Percentiles rank a stretch among this genome's conserved stretches.
phyloP scores from a whole-genome alignment of 2,329 filamentous ascomycete species.

The Claviceps monticola region DNA sequence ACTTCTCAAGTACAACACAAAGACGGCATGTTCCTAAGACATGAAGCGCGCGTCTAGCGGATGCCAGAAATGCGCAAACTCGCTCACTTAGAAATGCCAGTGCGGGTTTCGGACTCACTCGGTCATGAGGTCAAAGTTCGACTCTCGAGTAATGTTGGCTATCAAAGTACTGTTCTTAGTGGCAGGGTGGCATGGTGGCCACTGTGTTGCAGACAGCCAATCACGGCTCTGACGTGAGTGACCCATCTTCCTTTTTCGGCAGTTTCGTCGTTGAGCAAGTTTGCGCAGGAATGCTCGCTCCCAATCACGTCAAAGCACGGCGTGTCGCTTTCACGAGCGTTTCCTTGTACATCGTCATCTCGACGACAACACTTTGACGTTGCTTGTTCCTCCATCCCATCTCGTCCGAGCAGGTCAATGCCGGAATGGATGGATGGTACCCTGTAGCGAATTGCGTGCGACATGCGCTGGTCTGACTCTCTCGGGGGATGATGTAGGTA shows the following conservation, averaged over 20 bases:
- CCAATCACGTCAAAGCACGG: not conserved
- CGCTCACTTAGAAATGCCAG: not conserved
- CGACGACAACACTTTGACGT: not conserved
- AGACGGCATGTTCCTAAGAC: not conserved
- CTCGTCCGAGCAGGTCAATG: no score
- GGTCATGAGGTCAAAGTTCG: not conserved
- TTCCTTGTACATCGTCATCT: not conserved
- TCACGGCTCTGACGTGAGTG: slow-evolving; percentile 11
- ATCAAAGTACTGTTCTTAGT: not conserved
- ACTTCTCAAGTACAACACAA: not conserved
- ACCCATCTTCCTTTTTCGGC: slow-evolving; percentile 13
- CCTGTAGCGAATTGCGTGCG: no score
- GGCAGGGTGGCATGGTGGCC: not conserved
- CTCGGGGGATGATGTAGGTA: not conserved
- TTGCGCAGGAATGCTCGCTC: slow-evolving; percentile 20
- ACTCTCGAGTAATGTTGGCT: not conserved
- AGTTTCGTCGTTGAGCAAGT: slow-evolving; percentile 19
- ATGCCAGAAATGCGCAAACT: slow-evolving; percentile 3
- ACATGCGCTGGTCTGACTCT: no score
- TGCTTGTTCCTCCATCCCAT: no score
- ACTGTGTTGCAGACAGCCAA: slow-evolving; percentile 12
- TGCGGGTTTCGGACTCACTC: no score
- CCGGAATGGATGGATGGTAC: no score
- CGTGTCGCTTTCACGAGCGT: no score
- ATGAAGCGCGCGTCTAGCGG: not conserved